These are phyloP conservation scores for Aspergillus neotritici DNA, from an alignment of 2,329 filamentous ascomycete species.

Conservation along the genomic window DNA sequence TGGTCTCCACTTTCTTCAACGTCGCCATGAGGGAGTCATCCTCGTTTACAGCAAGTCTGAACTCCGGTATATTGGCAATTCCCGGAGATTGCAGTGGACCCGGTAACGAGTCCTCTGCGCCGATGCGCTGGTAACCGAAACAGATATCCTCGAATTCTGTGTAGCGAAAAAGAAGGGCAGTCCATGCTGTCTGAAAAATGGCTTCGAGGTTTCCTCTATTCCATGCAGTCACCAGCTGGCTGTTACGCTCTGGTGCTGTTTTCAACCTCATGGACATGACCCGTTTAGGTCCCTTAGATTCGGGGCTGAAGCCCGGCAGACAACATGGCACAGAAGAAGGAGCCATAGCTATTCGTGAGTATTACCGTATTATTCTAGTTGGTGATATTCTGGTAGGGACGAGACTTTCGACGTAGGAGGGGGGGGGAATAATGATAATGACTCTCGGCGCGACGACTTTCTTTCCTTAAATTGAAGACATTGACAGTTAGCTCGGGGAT, in stretches of 20 bases:
- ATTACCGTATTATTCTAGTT: conserved; percentile 1
- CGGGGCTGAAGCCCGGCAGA: conserved; percentile 31
- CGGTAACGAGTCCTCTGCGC: conserved; percentile 14
- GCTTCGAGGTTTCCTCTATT: conserved; percentile 20
- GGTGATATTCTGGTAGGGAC: not conserved
- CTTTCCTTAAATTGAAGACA: no score
- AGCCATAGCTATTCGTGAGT: conserved; percentile 18
- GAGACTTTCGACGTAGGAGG: conserved; percentile 1
- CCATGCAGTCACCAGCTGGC: conserved; percentile 29
- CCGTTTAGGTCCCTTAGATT: conserved; percentile 25
- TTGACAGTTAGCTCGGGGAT: no score
- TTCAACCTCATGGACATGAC: conserved; percentile 32
- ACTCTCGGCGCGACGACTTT: no score
- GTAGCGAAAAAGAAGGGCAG: conserved; percentile 41
- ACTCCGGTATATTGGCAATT: conserved; percentile 14
- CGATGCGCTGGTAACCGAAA: conserved; percentile 40
- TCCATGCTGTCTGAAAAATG: conserved; percentile 42
- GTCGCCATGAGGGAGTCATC: conserved; percentile 23
- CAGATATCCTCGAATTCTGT: conserved; percentile 44
- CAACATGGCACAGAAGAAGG: conserved; percentile 28
- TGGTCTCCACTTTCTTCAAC: conserved; percentile 22
- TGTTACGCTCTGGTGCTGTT: conserved; percentile 24
- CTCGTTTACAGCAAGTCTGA: conserved; percentile 26
- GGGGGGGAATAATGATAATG: not conserved
- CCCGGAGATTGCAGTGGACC: conserved; percentile 11